A percentile compares a stretch with the other conserved stretches of the same genome.
Conservation (phyloP, 2,329 filamentous ascomycete species). For the Erysiphe neolycopersici region DNA sequence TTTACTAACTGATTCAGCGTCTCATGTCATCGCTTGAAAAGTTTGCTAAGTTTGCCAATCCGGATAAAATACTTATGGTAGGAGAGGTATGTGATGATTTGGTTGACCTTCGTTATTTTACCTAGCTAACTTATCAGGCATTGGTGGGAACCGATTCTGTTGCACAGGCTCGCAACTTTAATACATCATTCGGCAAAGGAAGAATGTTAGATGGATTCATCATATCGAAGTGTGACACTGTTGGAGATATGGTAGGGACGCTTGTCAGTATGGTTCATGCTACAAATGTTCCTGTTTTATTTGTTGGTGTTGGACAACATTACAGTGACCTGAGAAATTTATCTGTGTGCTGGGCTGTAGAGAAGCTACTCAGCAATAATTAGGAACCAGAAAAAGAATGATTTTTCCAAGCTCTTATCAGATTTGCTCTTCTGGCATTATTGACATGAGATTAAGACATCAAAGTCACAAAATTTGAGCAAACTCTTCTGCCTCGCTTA, state of each 20-base stretch:
- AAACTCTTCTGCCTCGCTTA: no score
- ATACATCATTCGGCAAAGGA: slow-evolving; percentile 61
- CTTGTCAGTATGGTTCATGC: slow-evolving; percentile 94
- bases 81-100: slow-evolving; percentile 18
- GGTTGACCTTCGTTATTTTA: not conserved
- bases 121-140: slow-evolving; percentile 21
- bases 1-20: slow-evolving; percentile 17
- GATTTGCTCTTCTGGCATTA: no score
- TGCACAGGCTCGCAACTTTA: slow-evolving; percentile 89
- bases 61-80: slow-evolving; percentile 99
- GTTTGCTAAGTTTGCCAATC: slow-evolving; percentile 84
- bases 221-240: slow-evolving; percentile 94
- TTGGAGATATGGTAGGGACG: slow-evolving; percentile 79
- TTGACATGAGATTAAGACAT: no score
- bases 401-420: no score
- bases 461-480: no score
- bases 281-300: slow-evolving; percentile 85
- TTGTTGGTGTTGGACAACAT: slow-evolving; percentile 52
- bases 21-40: slow-evolving; percentile 95
- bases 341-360: slow-evolving; percentile 42
- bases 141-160: slow-evolving; percentile 90
- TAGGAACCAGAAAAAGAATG: no score
- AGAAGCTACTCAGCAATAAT: slow-evolving; percentile 26
- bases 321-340: slow-evolving; percentile 42
- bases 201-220: slow-evolving; percentile 84